Evolutionary conservation across 169 alveolate genomes (phyloP).

Genomic region (Plasmodium inui): DNA sequence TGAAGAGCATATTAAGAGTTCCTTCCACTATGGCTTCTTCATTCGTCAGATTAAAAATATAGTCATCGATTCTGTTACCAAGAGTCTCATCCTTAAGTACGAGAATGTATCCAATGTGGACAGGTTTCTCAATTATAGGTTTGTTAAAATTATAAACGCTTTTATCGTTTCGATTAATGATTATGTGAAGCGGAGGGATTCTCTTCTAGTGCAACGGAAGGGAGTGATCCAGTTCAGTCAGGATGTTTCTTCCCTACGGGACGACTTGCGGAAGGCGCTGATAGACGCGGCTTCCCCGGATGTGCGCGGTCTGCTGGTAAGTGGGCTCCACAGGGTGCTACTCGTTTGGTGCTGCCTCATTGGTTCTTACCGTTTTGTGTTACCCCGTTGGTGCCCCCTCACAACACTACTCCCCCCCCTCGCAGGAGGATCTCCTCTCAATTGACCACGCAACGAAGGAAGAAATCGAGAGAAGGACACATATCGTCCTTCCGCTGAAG

Average conservation of each 20-base stretch:
- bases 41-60: slow-evolving; percentile 1
- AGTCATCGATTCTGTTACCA: background rate
- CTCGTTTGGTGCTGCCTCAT: too few relatives aligned
- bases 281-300: background rate
- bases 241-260: background rate
- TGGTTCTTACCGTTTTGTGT: background rate
- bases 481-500: background rate
- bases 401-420: background rate
- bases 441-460: background rate
- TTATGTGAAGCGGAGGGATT: slow-evolving; percentile 16
- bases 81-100: slow-evolving; percentile 31
- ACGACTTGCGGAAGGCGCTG: background rate
- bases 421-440: background rate
- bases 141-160: background rate
- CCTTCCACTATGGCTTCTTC: slow-evolving; percentile 11
- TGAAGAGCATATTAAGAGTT: background rate
- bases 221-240: background rate
- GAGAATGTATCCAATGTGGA: slow-evolving; percentile 59
- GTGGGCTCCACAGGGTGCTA: background rate
- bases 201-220: background rate
- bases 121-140: slow-evolving; percentile 20
- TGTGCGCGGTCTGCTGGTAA: background rate
- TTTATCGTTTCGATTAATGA: slow-evolving; percentile 40
- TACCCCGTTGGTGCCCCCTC: background rate
- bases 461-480: background rate